Evolutionary conservation across 257 asterid genomes (phyloP).

Genomic region (Vinca minor): DNA sequence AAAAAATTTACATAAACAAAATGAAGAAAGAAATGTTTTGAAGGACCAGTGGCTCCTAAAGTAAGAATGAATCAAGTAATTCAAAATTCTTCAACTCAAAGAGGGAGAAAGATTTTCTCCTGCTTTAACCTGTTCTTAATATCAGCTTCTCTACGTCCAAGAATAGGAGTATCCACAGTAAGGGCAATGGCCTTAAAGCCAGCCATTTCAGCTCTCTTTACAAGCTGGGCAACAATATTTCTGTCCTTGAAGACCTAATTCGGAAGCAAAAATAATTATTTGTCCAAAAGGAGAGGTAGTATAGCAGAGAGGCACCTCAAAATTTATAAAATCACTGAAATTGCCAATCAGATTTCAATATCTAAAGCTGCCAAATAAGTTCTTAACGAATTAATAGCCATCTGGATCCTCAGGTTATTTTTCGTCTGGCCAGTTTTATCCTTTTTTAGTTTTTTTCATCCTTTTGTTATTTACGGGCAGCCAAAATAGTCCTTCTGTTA

Average conservation of each 20-base stretch:
- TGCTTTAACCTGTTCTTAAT: slow-evolving; percentile 63
- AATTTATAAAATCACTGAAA: neutral
- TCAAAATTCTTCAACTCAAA: neutral
- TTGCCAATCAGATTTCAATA: neutral
- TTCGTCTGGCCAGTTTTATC: too few relatives aligned
- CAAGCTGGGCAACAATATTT: slow-evolving; percentile 51
- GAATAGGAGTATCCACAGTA: slow-evolving; percentile 74
- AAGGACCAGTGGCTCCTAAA: neutral
- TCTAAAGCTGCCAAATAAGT: neutral
- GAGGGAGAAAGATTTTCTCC: neutral
- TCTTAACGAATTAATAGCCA: neutral
- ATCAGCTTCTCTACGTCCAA: slow-evolving; percentile 91
- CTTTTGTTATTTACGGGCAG: too few relatives aligned
- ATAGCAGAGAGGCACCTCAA: neutral
- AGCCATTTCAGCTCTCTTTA: slow-evolving; percentile 71
- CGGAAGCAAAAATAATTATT: slow-evolving; percentile 4
- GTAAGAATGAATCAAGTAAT: neutral
- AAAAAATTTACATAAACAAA: slow-evolving; percentile 3
- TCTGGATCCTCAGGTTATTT: too few relatives aligned
- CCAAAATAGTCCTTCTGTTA: too few relatives aligned
- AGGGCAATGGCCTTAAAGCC: slow-evolving; percentile 77
- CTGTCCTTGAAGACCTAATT: slow-evolving; percentile 57
- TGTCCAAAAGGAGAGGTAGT: neutral
- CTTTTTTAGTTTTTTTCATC: too few relatives aligned
- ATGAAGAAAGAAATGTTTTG: neutral